Conservation (phyloP, 192 early-diverging fungal species). For the Rhizoclosmatium sp. region DNA sequence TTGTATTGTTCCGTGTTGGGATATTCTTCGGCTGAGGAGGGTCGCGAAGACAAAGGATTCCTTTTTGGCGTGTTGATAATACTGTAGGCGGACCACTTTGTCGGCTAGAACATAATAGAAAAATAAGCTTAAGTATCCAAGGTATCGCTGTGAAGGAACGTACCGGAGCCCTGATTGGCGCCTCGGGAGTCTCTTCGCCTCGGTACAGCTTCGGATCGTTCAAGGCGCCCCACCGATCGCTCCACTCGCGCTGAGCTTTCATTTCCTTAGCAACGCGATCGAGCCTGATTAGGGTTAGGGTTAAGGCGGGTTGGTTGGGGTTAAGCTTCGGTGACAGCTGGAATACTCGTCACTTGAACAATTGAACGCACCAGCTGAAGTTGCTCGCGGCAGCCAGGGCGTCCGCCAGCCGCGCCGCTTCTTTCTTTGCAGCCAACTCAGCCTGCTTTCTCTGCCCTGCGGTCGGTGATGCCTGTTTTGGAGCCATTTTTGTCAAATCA, state of each 20-base stretch:
- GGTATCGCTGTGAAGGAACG: neutral
- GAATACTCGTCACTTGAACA: too few relatives aligned
- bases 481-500: neutral
- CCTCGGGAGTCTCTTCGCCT: constrained; percentile 24
- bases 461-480: neutral
- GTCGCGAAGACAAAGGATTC: constrained; percentile 68
- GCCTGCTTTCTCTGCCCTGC: neutral
- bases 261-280: constrained; percentile 49
- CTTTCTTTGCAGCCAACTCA: constrained; percentile 1
- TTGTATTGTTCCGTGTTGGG: neutral
- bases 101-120: constrained; percentile 25
- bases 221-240: constrained; percentile 44
- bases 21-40: constrained; percentile 68
- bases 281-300: constrained; percentile 32
- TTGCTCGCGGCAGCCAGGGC: neutral
- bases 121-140: neutral
- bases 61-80: constrained; percentile 26
- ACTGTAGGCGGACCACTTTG: constrained; percentile 39
- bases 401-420: constrained; percentile 16
- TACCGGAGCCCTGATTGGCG: constrained; percentile 13
- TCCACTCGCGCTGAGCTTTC: constrained; percentile 45
- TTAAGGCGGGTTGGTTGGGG: too few relatives aligned
- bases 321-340: too few relatives aligned
- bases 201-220: constrained; percentile 49
- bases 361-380: constrained; percentile 2